Evolutionary conservation across 2,329 filamentous ascomycete genomes (phyloP), one percentile per base, ranked within the genome.

Genomic region (Fusarium praegraminearum): DNA sequence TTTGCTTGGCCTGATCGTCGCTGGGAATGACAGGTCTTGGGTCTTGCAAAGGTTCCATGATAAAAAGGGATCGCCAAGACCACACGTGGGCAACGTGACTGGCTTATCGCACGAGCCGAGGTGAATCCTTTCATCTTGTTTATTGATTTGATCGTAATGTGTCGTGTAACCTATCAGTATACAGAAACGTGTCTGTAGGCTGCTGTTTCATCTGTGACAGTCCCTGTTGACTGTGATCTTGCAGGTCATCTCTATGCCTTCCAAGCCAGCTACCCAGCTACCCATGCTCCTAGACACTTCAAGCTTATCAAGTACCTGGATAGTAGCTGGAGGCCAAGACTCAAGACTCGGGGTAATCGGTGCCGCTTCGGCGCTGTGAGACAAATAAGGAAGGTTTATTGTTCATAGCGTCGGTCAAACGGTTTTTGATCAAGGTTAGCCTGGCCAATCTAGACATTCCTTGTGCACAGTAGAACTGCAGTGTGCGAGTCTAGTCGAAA

Each of bases 1-100:
- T 59, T 41, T 36, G 26, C 50, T 55, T 46, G 32, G 26, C 50
- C 47, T 38, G 65, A 67, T 63, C 54, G 47, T 53, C 57, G 28
- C 57, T 63, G 16, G 26, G 9, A 46, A 24, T 41, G 49, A 52
- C 49, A 52, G 49, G 35, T 52, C 33, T 35, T 51, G 28, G 35
- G 61, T 61, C 47, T 50, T 44, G 45, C 64, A 63, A 63, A 55
- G 68, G 52, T 68, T 68, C 63, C 58, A 53, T 51, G 54, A 53
- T 22, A 44, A 20, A 44, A 20, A 58, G 58, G 61, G 63, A 73
- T 62, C 57, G 72, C 72, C 72, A 69, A 73, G 72, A 71, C 67
- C 67, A 56, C 73, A 75, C 73, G 73, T 75, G 73, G 71, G 73
- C 67, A 65, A 46, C 40, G 51, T 63, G 65, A 75, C 56, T 75